Base-by-base conservation (phyloP, 768 basidiomycete genomes). In the Leucocoprinus birnbaumii region DNA sequence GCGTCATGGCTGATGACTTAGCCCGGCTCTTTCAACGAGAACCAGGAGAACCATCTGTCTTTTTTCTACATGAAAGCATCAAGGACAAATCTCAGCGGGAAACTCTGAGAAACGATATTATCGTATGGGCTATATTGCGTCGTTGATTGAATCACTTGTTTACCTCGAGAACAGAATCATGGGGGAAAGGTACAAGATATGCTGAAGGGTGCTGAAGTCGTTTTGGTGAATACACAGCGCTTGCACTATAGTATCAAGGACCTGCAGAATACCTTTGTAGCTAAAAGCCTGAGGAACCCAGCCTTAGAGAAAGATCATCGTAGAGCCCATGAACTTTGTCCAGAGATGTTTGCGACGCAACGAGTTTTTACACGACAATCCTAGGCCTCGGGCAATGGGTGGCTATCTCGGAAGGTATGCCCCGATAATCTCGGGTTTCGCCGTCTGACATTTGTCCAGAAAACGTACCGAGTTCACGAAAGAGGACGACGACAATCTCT, bases 401-500 rank as follows among this genome's bases (percentile, higher is more conserved):
- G 72, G 73, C 44, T 44, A 48, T 22, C 25, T 49, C 16, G 21
- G 35, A 22, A 53, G 60, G 43, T 48, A 49, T 25, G 26, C 45
- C 31, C 9, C 3, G 8, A 3, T 4, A 3, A 38, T 14, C n/a
- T 38, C 4, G 8, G 16, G 13, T 38, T 38, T 38, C 11, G 3
- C 16, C 16, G 8, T 5, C 9, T n/a, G 16, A 38, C n/a, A 38
- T 4, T 13, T 4, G 16, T 10, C 4, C 8, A 34, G 44, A 58
- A 59, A 64, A 7, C 70, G 72, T 21, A 59, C 27, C 1, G 44
- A 53, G 35, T 81, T 70, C 46, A 76, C 77, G 0, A 9, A 38
- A 5, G 65, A 70, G 13, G 78, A 82, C 27, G 76, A 77, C 26
- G 45, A 67, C 3, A 52, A 71, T 6, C 56, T 81, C n/a, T 68